Conservation (phyloP, 2,329 filamentous ascomycete genomes). For the Ascochyta fabae region DNA sequence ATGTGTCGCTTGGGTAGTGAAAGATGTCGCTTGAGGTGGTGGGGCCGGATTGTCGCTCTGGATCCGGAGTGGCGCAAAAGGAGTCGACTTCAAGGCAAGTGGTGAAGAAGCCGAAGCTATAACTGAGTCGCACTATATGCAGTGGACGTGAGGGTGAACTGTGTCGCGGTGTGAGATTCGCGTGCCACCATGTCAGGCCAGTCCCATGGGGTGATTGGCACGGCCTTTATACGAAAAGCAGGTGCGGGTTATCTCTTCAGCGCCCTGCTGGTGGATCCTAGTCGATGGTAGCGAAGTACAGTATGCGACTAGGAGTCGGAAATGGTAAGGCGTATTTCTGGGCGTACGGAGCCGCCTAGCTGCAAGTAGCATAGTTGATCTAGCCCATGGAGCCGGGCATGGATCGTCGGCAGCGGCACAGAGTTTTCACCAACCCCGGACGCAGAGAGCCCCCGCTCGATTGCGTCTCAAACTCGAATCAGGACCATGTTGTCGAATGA, state of each 20-base stretch:
- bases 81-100: slow-evolving; percentile 14
- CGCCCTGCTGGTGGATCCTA: slow-evolving; percentile 31
- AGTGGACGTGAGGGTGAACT: slow-evolving; percentile 25
- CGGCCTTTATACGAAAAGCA: slow-evolving; percentile 37
- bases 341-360: slow-evolving; percentile 27
- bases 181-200: slow-evolving; percentile 24
- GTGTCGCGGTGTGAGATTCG: slow-evolving; percentile 18
- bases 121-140: slow-evolving; percentile 32
- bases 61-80: slow-evolving; percentile 20
- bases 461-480: slow-evolving; percentile 28
- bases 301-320: slow-evolving; percentile 21
- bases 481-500: slow-evolving; percentile 1
- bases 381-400: slow-evolving; percentile 32
- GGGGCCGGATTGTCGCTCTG: slow-evolving; percentile 19
- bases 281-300: slow-evolving; percentile 33
- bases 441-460: slow-evolving; percentile 31
- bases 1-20: slow-evolving; percentile 15
- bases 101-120: slow-evolving; percentile 29
- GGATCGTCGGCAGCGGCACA: slow-evolving; percentile 36
- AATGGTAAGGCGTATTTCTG: slow-evolving; percentile 23
- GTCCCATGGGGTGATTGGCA: slow-evolving; percentile 18
- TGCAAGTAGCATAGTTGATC: background rate
- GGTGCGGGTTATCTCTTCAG: slow-evolving; percentile 28
- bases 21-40: slow-evolving; percentile 13
- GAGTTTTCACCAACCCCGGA: slow-evolving; percentile 35